These are phyloP conservation scores for Candida sakaeoensis DNA, from an alignment of 805 yeast genomes.

Conservation along the genomic window DNA sequence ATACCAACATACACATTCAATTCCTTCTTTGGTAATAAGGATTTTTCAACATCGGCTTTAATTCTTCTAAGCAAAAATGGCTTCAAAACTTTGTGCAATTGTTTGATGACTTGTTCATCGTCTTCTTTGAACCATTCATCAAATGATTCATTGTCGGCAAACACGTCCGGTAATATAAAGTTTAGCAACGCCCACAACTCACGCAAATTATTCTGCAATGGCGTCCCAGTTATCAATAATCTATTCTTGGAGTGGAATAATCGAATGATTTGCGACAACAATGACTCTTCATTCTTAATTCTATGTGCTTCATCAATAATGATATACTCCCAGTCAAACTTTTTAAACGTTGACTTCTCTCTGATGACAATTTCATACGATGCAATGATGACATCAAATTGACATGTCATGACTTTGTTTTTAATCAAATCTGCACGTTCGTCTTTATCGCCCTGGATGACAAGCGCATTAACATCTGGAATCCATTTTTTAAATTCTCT, in stretches of 20 bases:
- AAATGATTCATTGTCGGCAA: slow-evolving; percentile 67
- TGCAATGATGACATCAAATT: slow-evolving; percentile 68
- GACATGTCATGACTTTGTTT: slow-evolving; percentile 48
- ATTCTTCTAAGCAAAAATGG: slow-evolving; percentile 76
- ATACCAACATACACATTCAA: slow-evolving; percentile 68
- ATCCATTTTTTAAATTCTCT: slow-evolving; percentile 78
- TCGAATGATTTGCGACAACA: slow-evolving; percentile 70
- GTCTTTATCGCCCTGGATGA: slow-evolving; percentile 72
- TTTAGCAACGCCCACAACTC: slow-evolving; percentile 81
- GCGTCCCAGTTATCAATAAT: slow-evolving; percentile 76
- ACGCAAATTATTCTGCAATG: slow-evolving; percentile 73
- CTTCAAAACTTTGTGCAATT: slow-evolving; percentile 69
- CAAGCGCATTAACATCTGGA: slow-evolving; percentile 69
- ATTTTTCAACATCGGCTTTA: slow-evolving; percentile 77
- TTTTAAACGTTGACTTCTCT: slow-evolving; percentile 63
- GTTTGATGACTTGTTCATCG: slow-evolving; percentile 53
- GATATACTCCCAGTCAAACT: slow-evolving; percentile 73
- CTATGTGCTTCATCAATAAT: slow-evolving; percentile 83
- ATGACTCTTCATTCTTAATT: slow-evolving; percentile 71
- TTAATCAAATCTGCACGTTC: slow-evolving; percentile 55
- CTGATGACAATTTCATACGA: slow-evolving; percentile 76
- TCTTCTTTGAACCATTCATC: slow-evolving; percentile 63
- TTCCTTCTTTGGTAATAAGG: slow-evolving; percentile 72
- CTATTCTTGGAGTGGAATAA: slow-evolving; percentile 69
- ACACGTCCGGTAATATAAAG: slow-evolving; percentile 74